These are phyloP conservation scores for Vitis rupestris DNA, from an alignment of 164 flowering plant species.

Conservation along the genomic window DNA sequence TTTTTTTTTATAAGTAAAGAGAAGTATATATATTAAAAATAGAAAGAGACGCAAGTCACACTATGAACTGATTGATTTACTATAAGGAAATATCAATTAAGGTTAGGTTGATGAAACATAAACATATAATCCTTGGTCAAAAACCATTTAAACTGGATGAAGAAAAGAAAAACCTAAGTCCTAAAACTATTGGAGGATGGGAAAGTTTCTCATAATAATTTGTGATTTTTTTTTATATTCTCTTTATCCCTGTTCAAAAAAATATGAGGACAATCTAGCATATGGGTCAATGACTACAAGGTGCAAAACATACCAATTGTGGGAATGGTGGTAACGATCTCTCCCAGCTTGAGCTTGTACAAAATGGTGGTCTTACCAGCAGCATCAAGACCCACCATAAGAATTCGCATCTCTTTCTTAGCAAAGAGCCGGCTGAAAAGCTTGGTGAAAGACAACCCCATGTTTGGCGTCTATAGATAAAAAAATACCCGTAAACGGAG, in stretches of 20 bases:
- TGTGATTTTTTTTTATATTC: too few relatives aligned
- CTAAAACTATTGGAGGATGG: too few relatives aligned
- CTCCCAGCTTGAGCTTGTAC: constrained; percentile 54
- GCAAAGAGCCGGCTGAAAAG: constrained; percentile 53
- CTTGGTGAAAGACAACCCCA: constrained; percentile 50
- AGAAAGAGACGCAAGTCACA: background rate
- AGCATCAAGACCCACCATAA: constrained; percentile 55
- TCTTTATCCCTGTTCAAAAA: too few relatives aligned
- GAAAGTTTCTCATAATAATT: too few relatives aligned
- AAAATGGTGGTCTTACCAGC: constrained; percentile 56
- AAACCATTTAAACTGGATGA: too few relatives aligned
- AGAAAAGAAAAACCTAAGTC: too few relatives aligned
- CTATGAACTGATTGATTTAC: background rate
- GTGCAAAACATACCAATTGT: constrained; percentile 41
- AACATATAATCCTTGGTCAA: too few relatives aligned
- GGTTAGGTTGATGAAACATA: too few relatives aligned
- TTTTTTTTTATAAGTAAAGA: too few relatives aligned
- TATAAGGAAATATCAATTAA: background rate
- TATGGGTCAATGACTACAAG: background rate
- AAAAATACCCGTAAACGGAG: background rate
- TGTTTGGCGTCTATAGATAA: constrained; percentile 3
- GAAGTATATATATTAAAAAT: too few relatives aligned
- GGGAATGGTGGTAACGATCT: constrained; percentile 54
- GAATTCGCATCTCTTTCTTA: constrained; percentile 54
- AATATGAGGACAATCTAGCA: too few relatives aligned